These are phyloP conservation scores for Escallonia herrerae DNA, from an alignment of 129 eudicot species.

Conservation along the genomic window DNA sequence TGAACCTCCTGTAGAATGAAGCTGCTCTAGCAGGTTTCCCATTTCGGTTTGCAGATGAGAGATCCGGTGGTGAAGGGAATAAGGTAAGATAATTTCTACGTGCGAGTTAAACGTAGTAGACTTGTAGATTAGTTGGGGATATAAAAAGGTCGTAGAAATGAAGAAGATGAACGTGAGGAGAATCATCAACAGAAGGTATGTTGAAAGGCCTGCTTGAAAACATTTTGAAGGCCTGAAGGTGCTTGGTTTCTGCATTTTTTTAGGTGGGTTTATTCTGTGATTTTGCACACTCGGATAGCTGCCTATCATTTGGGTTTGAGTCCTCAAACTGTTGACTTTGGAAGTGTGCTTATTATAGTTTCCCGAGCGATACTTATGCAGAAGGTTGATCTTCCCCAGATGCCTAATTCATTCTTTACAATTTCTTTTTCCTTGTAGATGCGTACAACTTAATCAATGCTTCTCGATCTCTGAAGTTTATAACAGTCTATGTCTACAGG, in stretches of 20 bases:
- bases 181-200: slow-evolving; percentile 1
- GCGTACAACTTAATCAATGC: too few species aligned
- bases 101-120: slow-evolving; percentile 1
- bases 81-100: slow-evolving; percentile 6
- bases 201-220: neutral
- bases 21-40: slow-evolving; percentile 14
- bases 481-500: too few species aligned
- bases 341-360: slow-evolving; percentile 1
- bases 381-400: slow-evolving; percentile 6
- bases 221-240: slow-evolving; percentile 22
- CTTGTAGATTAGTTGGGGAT: slow-evolving; percentile 6
- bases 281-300: neutral
- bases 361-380: neutral
- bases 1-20: neutral
- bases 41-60: slow-evolving; percentile 14
- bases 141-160: neutral
- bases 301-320: neutral
- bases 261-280: slow-evolving; percentile 1
- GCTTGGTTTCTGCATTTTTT: slow-evolving; percentile 20
- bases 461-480: too few species aligned
- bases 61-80: slow-evolving; percentile 17
- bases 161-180: slow-evolving; percentile 1
- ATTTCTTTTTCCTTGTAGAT: too few species aligned
- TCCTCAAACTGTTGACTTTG: slow-evolving; percentile 7
- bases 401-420: neutral